Base-by-base conservation (phyloP, 192 early-diverging fungal species). In the Coemansia sp. region DNA sequence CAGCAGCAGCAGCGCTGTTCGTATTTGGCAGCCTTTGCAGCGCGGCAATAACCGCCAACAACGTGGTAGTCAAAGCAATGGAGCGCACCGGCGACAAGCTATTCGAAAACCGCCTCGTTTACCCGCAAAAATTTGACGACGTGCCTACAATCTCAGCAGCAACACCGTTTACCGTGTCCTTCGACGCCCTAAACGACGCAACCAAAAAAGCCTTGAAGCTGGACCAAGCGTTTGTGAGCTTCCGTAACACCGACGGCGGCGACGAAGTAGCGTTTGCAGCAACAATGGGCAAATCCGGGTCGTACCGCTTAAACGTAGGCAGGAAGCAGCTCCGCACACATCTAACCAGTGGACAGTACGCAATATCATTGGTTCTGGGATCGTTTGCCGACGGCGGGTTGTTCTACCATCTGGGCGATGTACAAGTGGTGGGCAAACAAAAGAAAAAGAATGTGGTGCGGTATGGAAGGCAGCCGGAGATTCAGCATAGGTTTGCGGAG, bases 71-170 rank as follows among this genome's bases (percentile, higher is more conserved):
- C 12, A 71, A 64, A 34, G 76, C 75, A 41, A 64, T 75, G 60
- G 81, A 83, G 64, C 81, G 81, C 41, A 78, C 81, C 0, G 81
- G 81, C 32, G 81, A 78, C 76, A 73, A 70, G 73, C 67, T 75
- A 45, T 73, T 83, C 41, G 69, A 68, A 5, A 20, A 78, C 56
- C 51, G 33, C 39, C 69, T 78, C 45, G 37, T 56, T 68, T 48
- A 75, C 32, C 73, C 72, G 1, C 53, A 64, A 9, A 51, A 48
- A 20, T 68, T 75, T 37, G 43, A 45, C 28, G 33, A 65, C 8
- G 65, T 35, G 5, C 81, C 81, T 20, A 71, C 63, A 18, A 37
- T 83, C 37, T 54, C 63, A 51, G 59, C 69, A 45, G 60, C 67
- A 0, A 73, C 76, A 28, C 76, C 81, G 20, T 70, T 83, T 37